Evolutionary conservation across 805 yeast species (phyloP).

Genomic region (Pichia ethanolica): DNA sequence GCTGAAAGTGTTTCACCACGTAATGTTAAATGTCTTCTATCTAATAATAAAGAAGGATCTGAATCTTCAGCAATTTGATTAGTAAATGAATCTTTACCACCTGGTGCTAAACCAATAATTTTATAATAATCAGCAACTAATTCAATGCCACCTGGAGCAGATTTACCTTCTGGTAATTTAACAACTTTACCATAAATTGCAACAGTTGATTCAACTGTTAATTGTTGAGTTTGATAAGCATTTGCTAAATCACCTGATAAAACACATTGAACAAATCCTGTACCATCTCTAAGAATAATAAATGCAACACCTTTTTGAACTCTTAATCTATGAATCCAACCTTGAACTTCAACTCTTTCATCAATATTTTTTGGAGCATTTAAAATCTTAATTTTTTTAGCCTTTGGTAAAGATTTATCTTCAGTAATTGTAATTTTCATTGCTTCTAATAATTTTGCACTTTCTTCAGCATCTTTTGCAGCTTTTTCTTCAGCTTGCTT

Average conservation of each 20-base stretch:
- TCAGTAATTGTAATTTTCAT: constrained; percentile 68
- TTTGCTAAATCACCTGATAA: constrained; percentile 86
- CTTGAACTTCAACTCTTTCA: constrained; percentile 66
- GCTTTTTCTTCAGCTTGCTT: constrained; percentile 45
- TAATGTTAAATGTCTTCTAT: constrained; percentile 90
- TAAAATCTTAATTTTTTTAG: constrained; percentile 60
- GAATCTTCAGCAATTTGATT: constrained; percentile 91
- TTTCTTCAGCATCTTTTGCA: constrained; percentile 60
- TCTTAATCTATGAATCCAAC: constrained; percentile 96
- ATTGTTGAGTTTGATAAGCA: constrained; percentile 74
- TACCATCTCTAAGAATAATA: constrained; percentile 89
- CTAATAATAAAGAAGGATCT: constrained; percentile 87
- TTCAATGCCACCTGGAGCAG: constrained; percentile 97
- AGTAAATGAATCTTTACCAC: constrained; percentile 91
- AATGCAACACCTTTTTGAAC: constrained; percentile 88
- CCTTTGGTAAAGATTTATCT: constrained; percentile 66
- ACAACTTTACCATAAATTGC: constrained; percentile 71
- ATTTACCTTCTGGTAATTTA: constrained; percentile 89
- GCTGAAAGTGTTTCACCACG: constrained; percentile 93
- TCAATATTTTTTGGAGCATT: constrained; percentile 49
- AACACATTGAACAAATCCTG: constrained; percentile 84
- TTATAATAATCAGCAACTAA: constrained; percentile 84
- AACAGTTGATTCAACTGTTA: constrained; percentile 86
- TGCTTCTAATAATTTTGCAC: constrained; percentile 69
- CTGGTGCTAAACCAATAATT: constrained; percentile 87